Conservation (phyloP, 2,329 filamentous ascomycete genomes). For the Calonectria naviculata region DNA sequence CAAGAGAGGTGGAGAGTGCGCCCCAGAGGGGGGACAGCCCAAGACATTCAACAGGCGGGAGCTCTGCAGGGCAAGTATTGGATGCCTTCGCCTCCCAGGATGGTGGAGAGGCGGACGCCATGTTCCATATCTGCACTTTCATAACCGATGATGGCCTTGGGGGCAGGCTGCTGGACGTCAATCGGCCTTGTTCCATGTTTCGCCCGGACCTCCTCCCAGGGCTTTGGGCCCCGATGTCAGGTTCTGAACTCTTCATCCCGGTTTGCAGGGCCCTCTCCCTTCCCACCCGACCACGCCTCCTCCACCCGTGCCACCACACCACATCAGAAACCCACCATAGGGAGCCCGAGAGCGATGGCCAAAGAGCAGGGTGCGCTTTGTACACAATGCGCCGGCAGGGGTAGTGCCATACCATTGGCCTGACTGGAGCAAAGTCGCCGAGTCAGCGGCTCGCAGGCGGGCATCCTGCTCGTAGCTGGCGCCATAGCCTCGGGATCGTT, state of each 20-base stretch:
- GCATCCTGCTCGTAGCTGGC: constrained; percentile 11
- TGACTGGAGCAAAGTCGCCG: constrained; percentile 9
- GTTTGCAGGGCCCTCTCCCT: constrained; percentile 5
- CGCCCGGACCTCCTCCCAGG: constrained; percentile 10
- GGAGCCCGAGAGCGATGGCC: neutral
- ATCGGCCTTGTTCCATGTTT: constrained; percentile 10
- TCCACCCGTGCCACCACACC: constrained; percentile 10
- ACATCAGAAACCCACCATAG: constrained; percentile 11
- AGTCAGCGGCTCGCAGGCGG: constrained; percentile 8
- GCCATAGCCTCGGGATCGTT: constrained; percentile 26
- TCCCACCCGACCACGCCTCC: constrained; percentile 14
- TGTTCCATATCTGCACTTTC: constrained; percentile 13
- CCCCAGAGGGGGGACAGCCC: neutral
- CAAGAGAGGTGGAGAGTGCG: constrained; percentile 7
- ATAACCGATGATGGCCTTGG: constrained; percentile 2
- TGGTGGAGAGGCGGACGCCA: constrained; percentile 20
- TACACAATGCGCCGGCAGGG: constrained; percentile 11
- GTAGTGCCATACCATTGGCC: neutral
- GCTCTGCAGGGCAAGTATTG: neutral
- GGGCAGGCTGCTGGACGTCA: neutral
- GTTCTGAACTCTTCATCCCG: constrained; percentile 12
- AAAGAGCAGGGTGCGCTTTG: constrained; percentile 6
- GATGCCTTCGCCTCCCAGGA: neutral
- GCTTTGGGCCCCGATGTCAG: constrained; percentile 12
- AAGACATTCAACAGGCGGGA: neutral